Base-by-base conservation (phyloP, 177 flowering plant species). In the Vitis hybrid region DNA sequence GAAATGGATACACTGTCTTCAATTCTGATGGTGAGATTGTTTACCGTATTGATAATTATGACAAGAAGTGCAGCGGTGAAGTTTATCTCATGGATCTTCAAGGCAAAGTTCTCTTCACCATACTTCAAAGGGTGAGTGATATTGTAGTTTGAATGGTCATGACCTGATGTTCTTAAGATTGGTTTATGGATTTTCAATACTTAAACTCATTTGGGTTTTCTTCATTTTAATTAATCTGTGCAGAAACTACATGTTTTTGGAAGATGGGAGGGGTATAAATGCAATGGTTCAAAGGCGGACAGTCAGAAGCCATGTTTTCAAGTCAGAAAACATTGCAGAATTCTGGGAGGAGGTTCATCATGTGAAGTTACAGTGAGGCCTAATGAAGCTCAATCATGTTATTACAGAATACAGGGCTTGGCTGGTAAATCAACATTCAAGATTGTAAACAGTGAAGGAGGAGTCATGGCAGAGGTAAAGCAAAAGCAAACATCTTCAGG, bases 1-100 rank as follows among this genome's bases (percentile, higher is more conserved):
- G 90, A 19, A 78, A 84, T 53, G 97, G 97, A 1, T 88, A 88
- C 82, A 86, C 92, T 1, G 85, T 89, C 53, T 89, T 67, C 34
- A 64, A 91, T 74, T 74, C 82, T 1, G 74, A 78, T 2, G 97
- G 97, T 0, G 72, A 88, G n/a, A 78, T 91, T 5, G 78, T 79
- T 49, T 91, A 85, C 66, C 83, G 97, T 0, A 77, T 91, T 3
- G 94, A 91, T 51, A 89, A 88, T 68, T 91, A 91, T 55, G 83
- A 78, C 18, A 63, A 64, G 31, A 89, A 80, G 71, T 67, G 84
- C 63, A 78, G 86, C 50, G 68, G 64, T 29, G 79, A 83, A 71
- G 89, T 89, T 16, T 70, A 66, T 68, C 82, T 91, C 69, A 91
- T 91, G 97, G 90, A 91, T 81, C 78, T 74, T 11, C 63, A 16